A percentile compares a stretch with the other conserved stretches of the same genome.
Conservation (phyloP, 345 rosid species). For the Passiflora organensis region DNA sequence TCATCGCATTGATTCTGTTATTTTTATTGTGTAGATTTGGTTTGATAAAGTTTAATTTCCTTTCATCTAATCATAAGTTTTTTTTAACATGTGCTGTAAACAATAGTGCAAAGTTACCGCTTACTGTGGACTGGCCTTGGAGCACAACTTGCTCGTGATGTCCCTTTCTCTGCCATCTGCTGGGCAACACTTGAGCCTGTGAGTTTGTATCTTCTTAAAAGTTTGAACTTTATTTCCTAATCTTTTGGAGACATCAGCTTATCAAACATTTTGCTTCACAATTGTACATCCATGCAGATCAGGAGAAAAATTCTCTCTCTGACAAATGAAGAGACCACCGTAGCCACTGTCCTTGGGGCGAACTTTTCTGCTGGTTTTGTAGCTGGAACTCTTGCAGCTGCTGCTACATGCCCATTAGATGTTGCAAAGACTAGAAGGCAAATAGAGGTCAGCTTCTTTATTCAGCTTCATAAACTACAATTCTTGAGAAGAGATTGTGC, state of each 20-base stretch:
- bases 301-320: conserved; percentile 57
- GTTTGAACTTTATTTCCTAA: neutral
- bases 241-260: neutral
- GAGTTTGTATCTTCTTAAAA: conserved; percentile 25
- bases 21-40: neutral
- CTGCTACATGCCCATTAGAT: conserved; percentile 86
- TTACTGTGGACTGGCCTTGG: conserved; percentile 91
- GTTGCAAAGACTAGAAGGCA: conserved; percentile 95
- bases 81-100: neutral
- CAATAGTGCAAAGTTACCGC: conserved; percentile 70
- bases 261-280: neutral
- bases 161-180: conserved; percentile 96
- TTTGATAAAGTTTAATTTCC: neutral
- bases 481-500: too few relatives aligned
- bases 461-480: too few relatives aligned
- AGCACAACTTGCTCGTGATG: conserved; percentile 96
- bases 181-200: conserved; percentile 94
- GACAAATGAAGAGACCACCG: conserved; percentile 58
- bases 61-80: neutral
- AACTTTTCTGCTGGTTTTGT: conserved; percentile 87
- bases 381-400: conserved; percentile 88
- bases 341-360: conserved; percentile 58
- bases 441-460: conserved; percentile 55
- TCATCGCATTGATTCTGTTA: neutral
- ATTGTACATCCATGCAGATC: conserved; percentile 32